phyloP scores from a whole-genome alignment of 2,329 filamentous ascomycete species.

The Neopestalotiopsis clavispora region DNA sequence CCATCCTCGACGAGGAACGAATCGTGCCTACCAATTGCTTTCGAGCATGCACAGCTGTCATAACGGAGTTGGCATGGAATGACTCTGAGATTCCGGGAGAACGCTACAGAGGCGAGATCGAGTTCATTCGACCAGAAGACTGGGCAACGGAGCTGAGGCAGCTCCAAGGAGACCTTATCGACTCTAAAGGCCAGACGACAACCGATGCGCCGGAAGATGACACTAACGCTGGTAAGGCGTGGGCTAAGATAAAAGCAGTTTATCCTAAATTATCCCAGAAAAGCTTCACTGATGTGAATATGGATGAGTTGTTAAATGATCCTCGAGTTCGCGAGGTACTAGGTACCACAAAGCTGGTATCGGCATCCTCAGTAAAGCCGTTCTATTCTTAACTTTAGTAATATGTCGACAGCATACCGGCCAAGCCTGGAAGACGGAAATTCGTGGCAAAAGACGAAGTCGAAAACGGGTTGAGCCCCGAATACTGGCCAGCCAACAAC shows the following conservation, averaged over 20 bases:
- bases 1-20: conserved; percentile 32
- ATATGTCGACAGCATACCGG: too few species aligned
- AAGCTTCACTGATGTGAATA: not conserved
- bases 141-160: conserved; percentile 30
- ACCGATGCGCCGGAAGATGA: conserved; percentile 25
- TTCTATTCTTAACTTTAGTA: not conserved
- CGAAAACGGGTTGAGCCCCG: too few species aligned
- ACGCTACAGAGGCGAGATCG: conserved; percentile 33
- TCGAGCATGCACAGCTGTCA: conserved; percentile 33
- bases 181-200: conserved; percentile 25
- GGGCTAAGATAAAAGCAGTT: not conserved
- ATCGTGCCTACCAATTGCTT: conserved; percentile 46
- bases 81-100: conserved; percentile 30
- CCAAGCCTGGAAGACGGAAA: too few species aligned
- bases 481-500: too few species aligned
- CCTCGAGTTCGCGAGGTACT: not conserved
- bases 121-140: conserved; percentile 31
- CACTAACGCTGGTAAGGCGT: conserved; percentile 17
- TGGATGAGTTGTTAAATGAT: not conserved
- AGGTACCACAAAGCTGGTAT: not conserved
- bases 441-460: too few species aligned
- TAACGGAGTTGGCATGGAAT: conserved; percentile 34
- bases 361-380: not conserved
- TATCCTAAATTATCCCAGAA: not conserved
- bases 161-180: conserved; percentile 29